Evolutionary conservation across 495 filamentous ascomycete genomes (phyloP).

Genomic region (Darksidea phi): DNA sequence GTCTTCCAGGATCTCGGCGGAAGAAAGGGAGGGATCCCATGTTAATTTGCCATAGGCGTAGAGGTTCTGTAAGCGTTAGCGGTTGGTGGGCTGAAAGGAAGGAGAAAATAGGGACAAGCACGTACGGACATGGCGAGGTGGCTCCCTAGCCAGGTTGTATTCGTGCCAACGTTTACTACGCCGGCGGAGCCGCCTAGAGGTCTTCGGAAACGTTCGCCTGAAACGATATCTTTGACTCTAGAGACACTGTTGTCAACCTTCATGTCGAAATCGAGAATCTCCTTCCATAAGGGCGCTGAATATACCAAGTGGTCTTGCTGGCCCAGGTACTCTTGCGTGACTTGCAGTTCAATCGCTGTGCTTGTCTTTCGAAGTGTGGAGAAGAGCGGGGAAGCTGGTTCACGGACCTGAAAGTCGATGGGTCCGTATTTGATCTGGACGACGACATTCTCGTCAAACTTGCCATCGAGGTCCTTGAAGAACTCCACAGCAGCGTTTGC

Average conservation of each 20-base stretch:
- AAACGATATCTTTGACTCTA: conserved; percentile 56
- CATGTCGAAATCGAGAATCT: conserved; percentile 64
- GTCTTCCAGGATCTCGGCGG: conserved; percentile 55
- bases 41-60: conserved; percentile 68
- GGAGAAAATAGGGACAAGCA: background rate
- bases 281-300: conserved; percentile 65
- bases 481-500: conserved; percentile 68
- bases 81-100: background rate
- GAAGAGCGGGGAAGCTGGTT: conserved; percentile 68
- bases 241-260: conserved; percentile 57
- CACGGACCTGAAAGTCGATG: conserved; percentile 75
- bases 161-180: conserved; percentile 68
- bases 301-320: conserved; percentile 71
- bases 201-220: conserved; percentile 59
- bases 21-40: conserved; percentile 56
- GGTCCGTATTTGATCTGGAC: conserved; percentile 74
- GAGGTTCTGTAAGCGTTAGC: conserved; percentile 49
- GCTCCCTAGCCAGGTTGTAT: conserved; percentile 66
- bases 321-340: conserved; percentile 69
- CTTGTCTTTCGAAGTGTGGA: conserved; percentile 60
- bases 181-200: conserved; percentile 61
- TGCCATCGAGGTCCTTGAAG: conserved; percentile 62
- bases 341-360: conserved; percentile 63
- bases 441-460: conserved; percentile 69
- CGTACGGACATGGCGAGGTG: conserved; percentile 62